Evolutionary conservation across 2,329 filamentous ascomycete species (phyloP), one percentile per base, ranked within the genome.

Genomic region (Aspergillus amoenus): DNA sequence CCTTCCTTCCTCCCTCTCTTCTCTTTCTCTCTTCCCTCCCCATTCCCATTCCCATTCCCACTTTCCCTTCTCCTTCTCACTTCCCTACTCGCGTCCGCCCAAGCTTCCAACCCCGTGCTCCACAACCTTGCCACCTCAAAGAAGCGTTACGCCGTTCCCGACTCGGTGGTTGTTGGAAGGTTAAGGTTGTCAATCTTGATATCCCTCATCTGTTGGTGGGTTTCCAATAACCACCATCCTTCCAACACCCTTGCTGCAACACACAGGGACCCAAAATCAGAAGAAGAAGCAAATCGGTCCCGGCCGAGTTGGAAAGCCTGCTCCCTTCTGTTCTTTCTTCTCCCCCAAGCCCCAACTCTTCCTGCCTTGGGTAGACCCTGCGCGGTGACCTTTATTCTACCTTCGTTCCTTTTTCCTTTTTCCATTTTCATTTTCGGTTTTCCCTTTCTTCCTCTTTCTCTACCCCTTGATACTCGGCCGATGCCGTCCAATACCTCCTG

Each of bases 161-260:
- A 49, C 45, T 37, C 21, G 48, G 27, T 52, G 45, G 55, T 52
- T 57, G 55, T 58, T 55, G 58, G 59, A 52, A 51, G 56, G 34
- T 34, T 49, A 44, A 50, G 47, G 37, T 52, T 43, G 60, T 56
- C 58, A 49, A 64, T 64, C 62, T 62, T 64, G 61, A 64, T 64
- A 62, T 59, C 54, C 34, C 62, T 37, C 22, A 48, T 41, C 56
- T 52, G 47, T 51, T 47, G 21, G 22, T 45, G 42, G 44, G 27
- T 46, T 59, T 55, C 57, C 44, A 56, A 54, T 60, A 61, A 24
- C 45, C 57, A 57, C 51, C 50, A 58, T 51, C 53, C 52, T 55
- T 58, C 53, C 53, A 46, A 58, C 62, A 47, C 61, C 62, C 61
- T 63, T 64, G 59, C 62, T 58, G 62, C 55, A 58, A 51, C 17